These are phyloP conservation scores for Phlebiopsis flavidoalba DNA, from an alignment of 768 basidiomycete species.

Conservation along the genomic window DNA sequence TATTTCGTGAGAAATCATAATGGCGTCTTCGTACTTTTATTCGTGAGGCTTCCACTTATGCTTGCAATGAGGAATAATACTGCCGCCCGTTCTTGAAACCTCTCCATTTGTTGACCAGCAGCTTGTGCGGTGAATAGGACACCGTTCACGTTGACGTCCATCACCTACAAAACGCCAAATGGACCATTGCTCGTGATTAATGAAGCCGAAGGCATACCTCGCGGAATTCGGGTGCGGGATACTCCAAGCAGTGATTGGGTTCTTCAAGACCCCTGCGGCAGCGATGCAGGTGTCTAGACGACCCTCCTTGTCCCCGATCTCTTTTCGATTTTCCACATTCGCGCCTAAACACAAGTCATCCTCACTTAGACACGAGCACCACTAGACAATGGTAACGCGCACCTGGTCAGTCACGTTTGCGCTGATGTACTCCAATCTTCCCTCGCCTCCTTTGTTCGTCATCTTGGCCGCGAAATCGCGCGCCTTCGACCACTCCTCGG, in stretches of 20 bases:
- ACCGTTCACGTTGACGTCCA: slow-evolving; percentile 56
- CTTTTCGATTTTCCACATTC: slow-evolving; percentile 45
- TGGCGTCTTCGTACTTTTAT: slow-evolving; percentile 41
- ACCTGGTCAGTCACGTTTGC: slow-evolving; percentile 65
- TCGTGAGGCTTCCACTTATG: slow-evolving; percentile 51
- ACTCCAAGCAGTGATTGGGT: slow-evolving; percentile 56
- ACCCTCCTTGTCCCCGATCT: slow-evolving; percentile 61
- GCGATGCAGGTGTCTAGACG: slow-evolving; percentile 78
- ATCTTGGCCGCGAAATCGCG: slow-evolving; percentile 34
- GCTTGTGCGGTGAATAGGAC: slow-evolving; percentile 33
- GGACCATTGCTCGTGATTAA: too few species aligned
- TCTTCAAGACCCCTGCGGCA: slow-evolving; percentile 66
- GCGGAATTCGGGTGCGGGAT: slow-evolving; percentile 58
- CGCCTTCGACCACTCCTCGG: slow-evolving; percentile 52
- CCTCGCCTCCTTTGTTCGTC: slow-evolving; percentile 15
- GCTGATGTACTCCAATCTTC: slow-evolving; percentile 54
- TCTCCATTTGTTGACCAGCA: slow-evolving; percentile 30
- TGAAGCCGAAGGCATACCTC: slow-evolving; percentile 34
- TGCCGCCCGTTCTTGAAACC: slow-evolving; percentile 31
- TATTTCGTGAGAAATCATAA: not conserved
- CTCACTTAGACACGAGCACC: not conserved
- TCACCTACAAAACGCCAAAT: slow-evolving; percentile 37
- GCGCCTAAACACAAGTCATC: slow-evolving; percentile 11
- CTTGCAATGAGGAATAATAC: slow-evolving; percentile 39
- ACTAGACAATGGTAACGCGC: not conserved